phyloP scores from a whole-genome alignment of 192 early-diverging fungal genomes.

The Umbelopsis sp. region DNA sequence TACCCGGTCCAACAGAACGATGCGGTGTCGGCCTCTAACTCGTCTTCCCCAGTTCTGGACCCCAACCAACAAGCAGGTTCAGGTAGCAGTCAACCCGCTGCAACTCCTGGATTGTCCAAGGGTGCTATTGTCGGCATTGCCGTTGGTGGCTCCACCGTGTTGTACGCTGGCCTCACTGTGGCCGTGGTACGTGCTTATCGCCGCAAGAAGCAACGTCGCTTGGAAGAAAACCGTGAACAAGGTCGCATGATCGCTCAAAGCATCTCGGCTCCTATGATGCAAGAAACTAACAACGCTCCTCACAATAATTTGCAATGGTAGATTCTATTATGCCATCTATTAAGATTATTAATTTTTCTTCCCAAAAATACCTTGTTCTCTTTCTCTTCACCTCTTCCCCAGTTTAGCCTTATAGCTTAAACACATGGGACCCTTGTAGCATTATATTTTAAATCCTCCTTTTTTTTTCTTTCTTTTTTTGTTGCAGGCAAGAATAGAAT shows the following conservation, averaged over 20 bases:
- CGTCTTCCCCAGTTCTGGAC: conserved; percentile 9
- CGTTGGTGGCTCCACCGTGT: conserved; percentile 33
- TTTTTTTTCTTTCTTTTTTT: neutral
- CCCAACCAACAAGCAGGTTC: neutral
- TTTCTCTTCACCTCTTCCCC: neutral
- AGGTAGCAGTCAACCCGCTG: neutral
- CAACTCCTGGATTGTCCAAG: conserved; percentile 24
- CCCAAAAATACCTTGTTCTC: neutral
- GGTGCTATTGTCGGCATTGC: conserved; percentile 40
- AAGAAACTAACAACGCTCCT: conserved; percentile 16
- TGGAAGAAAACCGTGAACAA: conserved; percentile 24
- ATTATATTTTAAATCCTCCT: neutral
- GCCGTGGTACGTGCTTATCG: conserved; percentile 31
- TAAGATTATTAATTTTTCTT: neutral
- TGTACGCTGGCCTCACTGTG: conserved; percentile 43
- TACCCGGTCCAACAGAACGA: conserved; percentile 22
- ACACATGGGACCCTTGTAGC: neutral
- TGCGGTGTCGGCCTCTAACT: neutral
- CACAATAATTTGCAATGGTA: conserved; percentile 3
- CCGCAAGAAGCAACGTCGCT: conserved; percentile 6
- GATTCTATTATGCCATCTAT: neutral
- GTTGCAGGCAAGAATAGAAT: neutral
- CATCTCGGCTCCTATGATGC: conserved; percentile 40
- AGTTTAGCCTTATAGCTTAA: neutral
- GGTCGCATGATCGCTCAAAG: conserved; percentile 29